Evolutionary conservation across 345 rosid species (phyloP).

Genomic region (Cardamine occulta): DNA sequence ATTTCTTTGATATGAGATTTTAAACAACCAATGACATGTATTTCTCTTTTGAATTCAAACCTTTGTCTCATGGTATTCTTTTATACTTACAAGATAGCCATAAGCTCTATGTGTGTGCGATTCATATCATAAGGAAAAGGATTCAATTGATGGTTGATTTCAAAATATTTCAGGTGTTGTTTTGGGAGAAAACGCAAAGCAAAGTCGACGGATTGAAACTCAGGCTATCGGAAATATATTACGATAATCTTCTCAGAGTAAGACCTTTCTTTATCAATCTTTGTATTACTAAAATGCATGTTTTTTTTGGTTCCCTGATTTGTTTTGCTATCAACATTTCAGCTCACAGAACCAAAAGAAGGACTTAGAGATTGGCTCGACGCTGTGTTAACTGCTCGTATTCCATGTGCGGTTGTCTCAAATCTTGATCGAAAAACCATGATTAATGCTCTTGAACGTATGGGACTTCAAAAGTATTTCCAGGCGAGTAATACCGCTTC

Average conservation of each 20-base stretch:
- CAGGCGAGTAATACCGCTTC: conserved; percentile 56
- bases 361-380: conserved; percentile 93
- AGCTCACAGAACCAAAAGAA: conserved; percentile 72
- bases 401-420: conserved; percentile 97
- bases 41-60: not conserved
- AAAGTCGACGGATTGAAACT: conserved; percentile 64
- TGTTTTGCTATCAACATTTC: conserved; percentile 20
- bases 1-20: conserved; percentile 20
- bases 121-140: not conserved
- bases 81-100: not conserved
- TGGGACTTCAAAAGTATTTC: conserved; percentile 84
- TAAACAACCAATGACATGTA: not conserved
- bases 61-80: conserved; percentile 5
- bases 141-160: not conserved
- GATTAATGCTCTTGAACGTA: conserved; percentile 67
- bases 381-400: conserved; percentile 71
- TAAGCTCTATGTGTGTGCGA: conserved; percentile 16
- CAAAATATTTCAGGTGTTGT: conserved; percentile 62
- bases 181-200: conserved; percentile 65
- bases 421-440: conserved; percentile 80
- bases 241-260: conserved; percentile 67
- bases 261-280: conserved; percentile 39
- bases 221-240: conserved; percentile 70
- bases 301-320: conserved; percentile 7
- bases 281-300: not conserved